Evolutionary conservation across 2,329 filamentous ascomycete species (phyloP), one percentile per base, ranked within the genome.

Genomic region (Fusarium sambucinum): DNA sequence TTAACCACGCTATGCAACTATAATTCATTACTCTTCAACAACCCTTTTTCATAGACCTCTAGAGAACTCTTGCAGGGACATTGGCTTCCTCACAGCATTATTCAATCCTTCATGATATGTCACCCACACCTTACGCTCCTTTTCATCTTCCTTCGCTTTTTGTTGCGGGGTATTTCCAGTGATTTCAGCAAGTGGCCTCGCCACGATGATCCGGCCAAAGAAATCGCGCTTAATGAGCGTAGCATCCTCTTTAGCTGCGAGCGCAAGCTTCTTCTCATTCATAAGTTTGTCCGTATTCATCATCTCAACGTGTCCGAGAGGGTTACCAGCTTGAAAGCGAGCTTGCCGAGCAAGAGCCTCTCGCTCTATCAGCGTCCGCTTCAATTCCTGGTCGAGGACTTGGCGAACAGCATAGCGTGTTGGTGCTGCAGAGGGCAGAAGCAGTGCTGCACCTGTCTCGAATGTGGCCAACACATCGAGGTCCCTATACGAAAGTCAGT

Each of bases 331-430:
- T 41, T 79, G 81, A 76, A 89, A 90, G 5, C 90, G 85, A 11
- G 89, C 87, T 73, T 92, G 87, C 3, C 92, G 84, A 1, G 89
- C 85, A 6, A 87, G 85, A 63, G 87, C 87, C 50, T 92, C 90
- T 16, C 90, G 89, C 33, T 89, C 82, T 30, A 86, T 81, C 14
- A 90, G 86, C 47, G 93, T 90, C 74, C 91, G 93, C 63, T 88
- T 88, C 73, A 95, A 92, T 77, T 98, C 95, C 77, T 96, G 93
- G 74, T 97, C 94, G 2, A 99, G 85, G 11, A 97, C 94, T 77
- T 97, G 95, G 23, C 96, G 90, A 8, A 99, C 91, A 2, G 95
- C 95, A 75, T 93, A 99, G n/a, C 96, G 88, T 0, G 93, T 93
- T 0, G 92, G 93, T 1, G 88, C 89, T 12, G 88, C 86, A 3